Conservation (phyloP, 495 filamentous ascomycete species). For the Monascus purpureus region DNA sequence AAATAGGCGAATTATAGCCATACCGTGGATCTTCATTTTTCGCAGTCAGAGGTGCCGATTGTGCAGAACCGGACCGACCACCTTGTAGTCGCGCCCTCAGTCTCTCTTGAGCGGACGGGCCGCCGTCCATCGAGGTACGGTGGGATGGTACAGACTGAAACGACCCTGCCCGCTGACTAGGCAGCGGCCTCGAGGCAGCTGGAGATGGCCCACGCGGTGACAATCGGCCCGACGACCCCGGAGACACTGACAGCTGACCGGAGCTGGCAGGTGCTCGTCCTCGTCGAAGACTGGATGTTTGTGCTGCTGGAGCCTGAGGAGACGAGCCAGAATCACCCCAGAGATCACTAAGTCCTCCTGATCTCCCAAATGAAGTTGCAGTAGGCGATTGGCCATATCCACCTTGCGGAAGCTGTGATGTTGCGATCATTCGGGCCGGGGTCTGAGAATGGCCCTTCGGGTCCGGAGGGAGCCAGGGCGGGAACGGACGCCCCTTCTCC, state of each 20-base stretch:
- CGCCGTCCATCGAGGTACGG: slow-evolving; percentile 31
- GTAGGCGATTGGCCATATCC: slow-evolving; percentile 11
- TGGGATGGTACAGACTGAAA: slow-evolving; percentile 36
- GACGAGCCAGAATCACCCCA: slow-evolving; percentile 56
- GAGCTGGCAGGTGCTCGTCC: slow-evolving; percentile 22
- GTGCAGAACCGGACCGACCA: slow-evolving; percentile 27
- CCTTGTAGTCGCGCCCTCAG: slow-evolving; percentile 54
- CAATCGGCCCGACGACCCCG: slow-evolving; percentile 5
- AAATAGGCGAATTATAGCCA: no score
- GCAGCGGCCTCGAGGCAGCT: slow-evolving; percentile 42
- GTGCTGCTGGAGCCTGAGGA: slow-evolving; percentile 23
- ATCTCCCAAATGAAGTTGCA: slow-evolving; percentile 5
- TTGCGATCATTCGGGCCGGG: slow-evolving; percentile 34
- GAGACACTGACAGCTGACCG: slow-evolving; percentile 8
- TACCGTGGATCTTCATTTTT: no score
- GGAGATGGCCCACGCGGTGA: background rate
- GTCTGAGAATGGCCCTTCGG: slow-evolving; percentile 57
- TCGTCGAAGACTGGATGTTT: slow-evolving; percentile 42
- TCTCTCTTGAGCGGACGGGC: slow-evolving; percentile 50
- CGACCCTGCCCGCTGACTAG: slow-evolving; percentile 58
- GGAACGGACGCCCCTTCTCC: slow-evolving; percentile 73
- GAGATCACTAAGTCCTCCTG: slow-evolving; percentile 55
- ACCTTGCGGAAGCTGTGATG: slow-evolving; percentile 37
- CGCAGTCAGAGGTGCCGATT: slow-evolving; percentile 1
- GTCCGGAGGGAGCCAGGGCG: slow-evolving; percentile 78